Evolutionary conservation across 2,329 filamentous ascomycete genomes (phyloP).

Genomic region (Truncatella angustata): DNA sequence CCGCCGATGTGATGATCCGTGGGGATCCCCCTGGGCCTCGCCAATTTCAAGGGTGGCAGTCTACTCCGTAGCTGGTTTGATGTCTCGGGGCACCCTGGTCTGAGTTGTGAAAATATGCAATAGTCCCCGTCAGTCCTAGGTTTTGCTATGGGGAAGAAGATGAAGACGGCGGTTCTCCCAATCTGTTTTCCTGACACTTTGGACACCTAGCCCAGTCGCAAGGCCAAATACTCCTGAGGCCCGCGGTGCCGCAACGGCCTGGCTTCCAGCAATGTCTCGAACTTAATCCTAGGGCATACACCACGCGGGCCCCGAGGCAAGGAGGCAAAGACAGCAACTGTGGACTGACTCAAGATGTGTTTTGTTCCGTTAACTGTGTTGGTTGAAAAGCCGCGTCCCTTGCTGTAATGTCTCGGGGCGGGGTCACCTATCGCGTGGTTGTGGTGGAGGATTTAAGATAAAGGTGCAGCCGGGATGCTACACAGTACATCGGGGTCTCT

Average conservation of each 20-base stretch:
- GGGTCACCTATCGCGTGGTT: background rate
- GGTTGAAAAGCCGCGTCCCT: background rate
- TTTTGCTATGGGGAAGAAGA: no score
- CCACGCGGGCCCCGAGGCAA: background rate
- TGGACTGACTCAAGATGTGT: background rate
- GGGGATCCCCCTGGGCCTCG: background rate
- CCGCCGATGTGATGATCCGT: conserved; percentile 1
- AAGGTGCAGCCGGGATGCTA: no score
- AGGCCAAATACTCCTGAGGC: no score
- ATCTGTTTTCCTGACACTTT: background rate
- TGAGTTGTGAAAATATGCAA: background rate
- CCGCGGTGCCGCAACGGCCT: no score
- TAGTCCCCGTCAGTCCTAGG: background rate
- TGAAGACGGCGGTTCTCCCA: background rate
- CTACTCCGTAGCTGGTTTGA: conserved; percentile 4
- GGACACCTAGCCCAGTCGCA: no score
- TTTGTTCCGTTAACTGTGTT: no score
- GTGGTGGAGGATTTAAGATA: no score
- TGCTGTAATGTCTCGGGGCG: background rate
- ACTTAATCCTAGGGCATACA: background rate
- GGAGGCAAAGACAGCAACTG: background rate
- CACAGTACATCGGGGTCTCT: no score
- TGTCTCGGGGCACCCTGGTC: conserved; percentile 6
- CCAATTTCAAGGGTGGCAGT: conserved; percentile 1
- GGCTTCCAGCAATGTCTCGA: background rate